These are phyloP conservation scores for Capsicum rhomboideum DNA, from an alignment of 257 asterid genomes.

Conservation along the genomic window DNA sequence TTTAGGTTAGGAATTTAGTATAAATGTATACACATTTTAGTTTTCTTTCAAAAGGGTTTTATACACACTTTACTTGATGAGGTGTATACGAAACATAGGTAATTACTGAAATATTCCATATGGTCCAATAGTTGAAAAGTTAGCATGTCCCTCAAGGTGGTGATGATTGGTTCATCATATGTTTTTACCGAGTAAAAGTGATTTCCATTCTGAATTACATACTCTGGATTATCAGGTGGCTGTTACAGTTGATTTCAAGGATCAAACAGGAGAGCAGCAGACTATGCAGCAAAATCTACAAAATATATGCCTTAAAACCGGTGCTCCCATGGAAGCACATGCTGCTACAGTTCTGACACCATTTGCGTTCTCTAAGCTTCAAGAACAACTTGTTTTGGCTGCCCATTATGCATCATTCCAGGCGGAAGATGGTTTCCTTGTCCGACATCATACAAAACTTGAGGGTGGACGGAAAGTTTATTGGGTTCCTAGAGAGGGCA, in stretches of 20 bases:
- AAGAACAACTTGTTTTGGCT: constrained; percentile 86
- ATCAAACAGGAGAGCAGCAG: constrained; percentile 93
- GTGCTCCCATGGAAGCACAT: constrained; percentile 99
- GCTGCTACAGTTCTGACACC: constrained; percentile 91
- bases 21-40: background rate
- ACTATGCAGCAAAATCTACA: constrained; percentile 97
- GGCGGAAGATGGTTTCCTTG: constrained; percentile 67
- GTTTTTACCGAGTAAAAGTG: background rate
- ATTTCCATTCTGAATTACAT: background rate
- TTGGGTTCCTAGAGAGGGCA: constrained; percentile 87
- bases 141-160: background rate
- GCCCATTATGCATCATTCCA: constrained; percentile 91
- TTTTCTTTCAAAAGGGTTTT: background rate
- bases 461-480: constrained; percentile 92
- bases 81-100: background rate
- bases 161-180: background rate
- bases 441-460: constrained; percentile 85
- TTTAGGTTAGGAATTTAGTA: background rate
- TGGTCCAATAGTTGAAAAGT: background rate
- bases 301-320: constrained; percentile 87
- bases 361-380: constrained; percentile 84
- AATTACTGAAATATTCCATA: background rate
- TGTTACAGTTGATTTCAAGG: constrained; percentile 81
- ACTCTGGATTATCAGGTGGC: constrained; percentile 56
- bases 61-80: background rate